Evolutionary conservation across 148 eudicot genomes (phyloP).

Genomic region (Camellia lanceoleosa): DNA sequence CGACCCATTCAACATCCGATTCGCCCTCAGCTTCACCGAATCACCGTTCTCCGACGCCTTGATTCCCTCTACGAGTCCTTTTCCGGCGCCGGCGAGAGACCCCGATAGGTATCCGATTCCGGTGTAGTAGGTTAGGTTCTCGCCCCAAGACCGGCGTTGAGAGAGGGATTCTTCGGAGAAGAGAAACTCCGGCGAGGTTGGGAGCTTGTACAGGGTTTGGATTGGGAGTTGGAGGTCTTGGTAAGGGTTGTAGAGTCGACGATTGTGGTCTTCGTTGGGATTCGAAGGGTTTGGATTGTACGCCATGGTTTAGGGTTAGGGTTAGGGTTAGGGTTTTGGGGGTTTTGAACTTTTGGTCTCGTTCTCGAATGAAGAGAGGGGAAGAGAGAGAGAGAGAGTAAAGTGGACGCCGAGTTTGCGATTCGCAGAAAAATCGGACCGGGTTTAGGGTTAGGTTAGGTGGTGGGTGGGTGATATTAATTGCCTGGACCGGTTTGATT

Average conservation of each 20-base stretch:
- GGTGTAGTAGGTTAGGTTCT: constrained; percentile 80
- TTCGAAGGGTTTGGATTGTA: constrained; percentile 2
- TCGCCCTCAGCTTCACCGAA: constrained; percentile 57
- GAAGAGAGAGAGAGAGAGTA: background rate
- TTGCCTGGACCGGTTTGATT: too few species aligned
- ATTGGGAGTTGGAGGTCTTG: constrained; percentile 57
- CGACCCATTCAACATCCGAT: constrained; percentile 61
- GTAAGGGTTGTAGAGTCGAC: constrained; percentile 74
- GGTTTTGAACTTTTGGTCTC: too few species aligned
- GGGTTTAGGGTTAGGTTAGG: too few species aligned
- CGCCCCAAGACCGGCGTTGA: constrained; percentile 83
- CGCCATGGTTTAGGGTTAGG: constrained; percentile 13
- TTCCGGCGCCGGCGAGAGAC: constrained; percentile 52
- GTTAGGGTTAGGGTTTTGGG: background rate
- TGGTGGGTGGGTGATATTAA: too few species aligned
- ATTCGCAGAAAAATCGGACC: too few species aligned
- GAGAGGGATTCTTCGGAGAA: constrained; percentile 66
- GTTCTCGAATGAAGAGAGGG: background rate
- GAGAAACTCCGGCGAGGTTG: constrained; percentile 74
- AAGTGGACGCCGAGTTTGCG: too few species aligned
- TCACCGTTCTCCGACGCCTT: constrained; percentile 59
- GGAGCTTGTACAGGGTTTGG: constrained; percentile 66
- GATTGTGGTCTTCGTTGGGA: constrained; percentile 13
- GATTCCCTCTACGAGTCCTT: constrained; percentile 49
- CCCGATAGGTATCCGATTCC: constrained; percentile 70